Evolutionary conservation across 176 grass and related monocot species (phyloP).

Genomic region (Phoenix roebelenii): DNA sequence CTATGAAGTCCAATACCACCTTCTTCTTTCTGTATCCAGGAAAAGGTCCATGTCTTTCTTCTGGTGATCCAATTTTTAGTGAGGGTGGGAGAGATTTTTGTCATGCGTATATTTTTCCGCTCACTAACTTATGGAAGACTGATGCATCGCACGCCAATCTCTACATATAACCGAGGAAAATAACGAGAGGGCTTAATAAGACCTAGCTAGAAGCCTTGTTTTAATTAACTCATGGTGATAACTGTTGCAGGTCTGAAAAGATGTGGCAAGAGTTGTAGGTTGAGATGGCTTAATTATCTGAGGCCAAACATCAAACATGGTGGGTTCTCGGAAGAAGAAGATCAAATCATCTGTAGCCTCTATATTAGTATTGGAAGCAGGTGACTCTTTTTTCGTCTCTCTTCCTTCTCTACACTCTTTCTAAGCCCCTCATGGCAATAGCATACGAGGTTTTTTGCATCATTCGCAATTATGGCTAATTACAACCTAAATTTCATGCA

Average conservation of each 20-base stretch:
- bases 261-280: slow-evolving; percentile 87
- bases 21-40: too few relatives aligned
- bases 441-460: neutral
- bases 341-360: slow-evolving; percentile 84
- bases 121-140: too few relatives aligned
- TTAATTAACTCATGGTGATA: neutral
- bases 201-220: neutral
- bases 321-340: slow-evolving; percentile 81
- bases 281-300: slow-evolving; percentile 97
- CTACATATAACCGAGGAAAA: too few relatives aligned
- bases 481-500: neutral
- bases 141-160: too few relatives aligned
- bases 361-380: slow-evolving; percentile 98
- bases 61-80: too few relatives aligned
- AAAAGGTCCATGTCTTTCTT: too few relatives aligned
- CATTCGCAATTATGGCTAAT: neutral
- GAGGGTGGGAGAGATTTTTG: too few relatives aligned
- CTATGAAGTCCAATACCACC: too few relatives aligned
- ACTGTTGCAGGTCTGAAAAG: slow-evolving; percentile 60
- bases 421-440: neutral
- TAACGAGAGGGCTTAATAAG: too few relatives aligned
- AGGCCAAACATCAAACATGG: slow-evolving; percentile 96
- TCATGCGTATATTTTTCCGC: too few relatives aligned
- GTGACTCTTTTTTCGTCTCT: slow-evolving; percentile 21
- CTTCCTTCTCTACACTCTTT: slow-evolving; percentile 2